A percentile compares a stretch with the other conserved stretches of the same genome.
Conservation (phyloP, 345 rosid genomes). For the Clarkia xantiana region DNA sequence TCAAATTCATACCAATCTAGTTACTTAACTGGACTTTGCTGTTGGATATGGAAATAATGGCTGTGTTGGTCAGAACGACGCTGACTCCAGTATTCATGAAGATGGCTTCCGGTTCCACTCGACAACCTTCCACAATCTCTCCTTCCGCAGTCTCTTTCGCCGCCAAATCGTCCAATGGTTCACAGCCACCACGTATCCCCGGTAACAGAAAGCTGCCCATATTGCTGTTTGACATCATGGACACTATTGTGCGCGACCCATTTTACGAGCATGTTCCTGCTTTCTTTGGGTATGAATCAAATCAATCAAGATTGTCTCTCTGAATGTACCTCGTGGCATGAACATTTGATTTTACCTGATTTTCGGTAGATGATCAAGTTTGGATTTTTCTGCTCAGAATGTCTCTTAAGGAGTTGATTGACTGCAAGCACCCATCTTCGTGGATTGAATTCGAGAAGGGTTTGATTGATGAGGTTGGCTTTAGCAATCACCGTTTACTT, state of each 20-base stretch:
- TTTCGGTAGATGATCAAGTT: constrained; percentile 9
- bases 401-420: constrained; percentile 63
- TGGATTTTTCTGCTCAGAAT: constrained; percentile 35
- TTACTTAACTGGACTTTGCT: too few relatives aligned
- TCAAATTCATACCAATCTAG: too few relatives aligned
- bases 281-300: constrained; percentile 43
- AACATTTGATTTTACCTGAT: background rate
- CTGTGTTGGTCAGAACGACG: constrained; percentile 1
- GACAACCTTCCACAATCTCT: background rate
- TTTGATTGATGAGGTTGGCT: constrained; percentile 52
- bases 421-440: constrained; percentile 68
- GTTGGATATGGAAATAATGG: background rate
- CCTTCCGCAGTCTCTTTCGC: constrained; percentile 2
- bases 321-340: background rate
- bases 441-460: constrained; percentile 94
- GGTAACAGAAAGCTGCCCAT: constrained; percentile 53
- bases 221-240: constrained; percentile 88
- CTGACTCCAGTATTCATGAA: constrained; percentile 5
- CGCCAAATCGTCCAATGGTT: background rate
- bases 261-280: constrained; percentile 72
- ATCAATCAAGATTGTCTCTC: background rate
- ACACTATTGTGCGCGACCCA: constrained; percentile 93
- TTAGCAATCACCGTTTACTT: background rate
- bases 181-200: background rate
- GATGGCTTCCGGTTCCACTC: constrained; percentile 6